Conservation (phyloP, 345 rosid genomes). For the Syzygium oleosum region DNA sequence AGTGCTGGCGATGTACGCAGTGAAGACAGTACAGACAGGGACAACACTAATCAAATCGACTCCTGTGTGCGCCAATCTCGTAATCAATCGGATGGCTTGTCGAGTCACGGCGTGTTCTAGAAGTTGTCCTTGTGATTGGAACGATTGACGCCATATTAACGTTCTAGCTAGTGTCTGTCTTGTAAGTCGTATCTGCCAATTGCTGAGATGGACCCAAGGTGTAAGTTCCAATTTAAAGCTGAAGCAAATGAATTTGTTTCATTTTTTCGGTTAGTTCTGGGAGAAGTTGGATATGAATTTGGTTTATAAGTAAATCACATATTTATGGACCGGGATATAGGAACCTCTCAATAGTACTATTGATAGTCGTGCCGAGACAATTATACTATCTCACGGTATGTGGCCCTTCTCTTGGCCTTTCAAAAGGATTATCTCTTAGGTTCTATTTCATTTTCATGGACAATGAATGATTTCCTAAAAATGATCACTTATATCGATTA, state of each 20-base stretch:
- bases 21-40: neutral
- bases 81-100: neutral
- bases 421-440: neutral
- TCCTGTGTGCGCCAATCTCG: neutral
- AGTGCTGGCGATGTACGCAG: neutral
- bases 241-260: neutral
- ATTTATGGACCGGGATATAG: neutral
- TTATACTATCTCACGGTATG: neutral
- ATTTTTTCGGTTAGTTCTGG: neutral
- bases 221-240: neutral
- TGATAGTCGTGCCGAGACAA: neutral
- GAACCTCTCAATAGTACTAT: neutral
- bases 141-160: neutral
- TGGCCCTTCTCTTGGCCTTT: neutral
- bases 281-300: neutral
- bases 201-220: neutral
- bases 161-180: neutral
- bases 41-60: neutral
- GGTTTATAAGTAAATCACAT: neutral
- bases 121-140: neutral
- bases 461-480: too few relatives aligned
- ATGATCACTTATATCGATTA: too few relatives aligned
- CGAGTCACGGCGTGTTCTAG: neutral
- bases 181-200: neutral
- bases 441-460: too few relatives aligned